These are phyloP conservation scores for Vinca minor DNA, from an alignment of 257 asterid genomes.

Conservation along the genomic window DNA sequence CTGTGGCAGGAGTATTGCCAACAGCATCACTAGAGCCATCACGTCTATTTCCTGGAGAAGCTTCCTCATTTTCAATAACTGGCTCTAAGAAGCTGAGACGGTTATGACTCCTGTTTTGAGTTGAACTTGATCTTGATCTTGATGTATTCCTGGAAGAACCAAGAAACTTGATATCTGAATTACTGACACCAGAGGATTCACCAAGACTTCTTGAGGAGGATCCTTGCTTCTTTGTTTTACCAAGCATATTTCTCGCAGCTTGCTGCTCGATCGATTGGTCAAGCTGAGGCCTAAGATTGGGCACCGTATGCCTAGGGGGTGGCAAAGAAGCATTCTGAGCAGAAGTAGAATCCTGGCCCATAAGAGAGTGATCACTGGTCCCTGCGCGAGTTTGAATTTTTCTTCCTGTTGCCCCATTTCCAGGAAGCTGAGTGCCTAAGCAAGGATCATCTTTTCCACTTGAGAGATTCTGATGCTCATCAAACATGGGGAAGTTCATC, in stretches of 20 bases:
- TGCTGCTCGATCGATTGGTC: slow-evolving; percentile 27
- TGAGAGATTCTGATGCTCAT: slow-evolving; percentile 17
- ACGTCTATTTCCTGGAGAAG: slow-evolving; percentile 38
- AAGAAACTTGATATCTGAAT: slow-evolving; percentile 40
- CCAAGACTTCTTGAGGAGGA: slow-evolving; percentile 34
- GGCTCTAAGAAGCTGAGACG: slow-evolving; percentile 23
- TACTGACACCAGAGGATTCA: slow-evolving; percentile 50
- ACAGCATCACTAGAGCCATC: slow-evolving; percentile 17
- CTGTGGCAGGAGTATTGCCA: slow-evolving; percentile 23
- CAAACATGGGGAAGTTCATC: slow-evolving; percentile 20
- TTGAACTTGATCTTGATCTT: slow-evolving; percentile 26
- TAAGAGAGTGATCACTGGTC: slow-evolving; percentile 13
- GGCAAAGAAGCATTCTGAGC: slow-evolving; percentile 23
- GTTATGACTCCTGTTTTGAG: slow-evolving; percentile 15
- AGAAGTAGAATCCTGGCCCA: slow-evolving; percentile 27
- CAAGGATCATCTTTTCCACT: slow-evolving; percentile 21
- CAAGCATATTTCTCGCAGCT: slow-evolving; percentile 24
- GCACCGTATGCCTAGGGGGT: slow-evolving; percentile 29
- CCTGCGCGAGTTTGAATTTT: slow-evolving; percentile 30
- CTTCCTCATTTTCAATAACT: slow-evolving; percentile 46
- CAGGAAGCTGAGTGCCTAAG: slow-evolving; percentile 25
- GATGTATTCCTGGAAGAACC: slow-evolving; percentile 35
- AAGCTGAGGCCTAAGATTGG: slow-evolving; percentile 27
- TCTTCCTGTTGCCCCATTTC: slow-evolving; percentile 25
- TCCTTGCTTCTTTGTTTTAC: slow-evolving; percentile 54